Evolutionary conservation across 2,329 filamentous ascomycete genomes (phyloP).

Genomic region (Cladosporium sp.): DNA sequence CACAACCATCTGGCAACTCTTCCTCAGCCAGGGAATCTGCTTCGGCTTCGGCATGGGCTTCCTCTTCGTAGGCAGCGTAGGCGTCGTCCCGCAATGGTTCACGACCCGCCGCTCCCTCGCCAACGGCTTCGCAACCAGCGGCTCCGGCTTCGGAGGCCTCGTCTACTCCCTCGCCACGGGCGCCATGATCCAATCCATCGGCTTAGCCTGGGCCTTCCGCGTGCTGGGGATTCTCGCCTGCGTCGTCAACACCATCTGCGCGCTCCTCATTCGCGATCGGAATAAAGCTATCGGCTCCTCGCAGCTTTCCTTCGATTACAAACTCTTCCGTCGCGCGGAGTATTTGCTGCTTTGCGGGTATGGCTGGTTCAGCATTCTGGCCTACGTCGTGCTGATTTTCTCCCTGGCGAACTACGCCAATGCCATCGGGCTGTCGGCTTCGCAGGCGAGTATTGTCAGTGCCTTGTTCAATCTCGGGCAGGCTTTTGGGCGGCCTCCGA

Average conservation of each 20-base stretch:
- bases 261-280: conserved; percentile 62
- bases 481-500: conserved; percentile 63
- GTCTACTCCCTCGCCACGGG: conserved; percentile 63
- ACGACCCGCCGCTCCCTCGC: conserved; percentile 62
- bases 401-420: conserved; percentile 68
- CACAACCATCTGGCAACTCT: conserved; percentile 66
- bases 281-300: conserved; percentile 66
- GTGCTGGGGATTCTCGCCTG: conserved; percentile 60
- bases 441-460: conserved; percentile 66
- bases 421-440: conserved; percentile 60
- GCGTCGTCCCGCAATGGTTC: conserved; percentile 71
- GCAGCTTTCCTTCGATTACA: conserved; percentile 61
- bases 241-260: conserved; percentile 59
- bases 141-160: conserved; percentile 69
- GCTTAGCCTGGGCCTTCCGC: conserved; percentile 63
- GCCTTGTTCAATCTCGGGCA: conserved; percentile 66
- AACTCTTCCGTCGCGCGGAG: conserved; percentile 56
- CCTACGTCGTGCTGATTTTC: conserved; percentile 73
- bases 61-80: conserved; percentile 64
- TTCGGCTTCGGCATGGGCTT: conserved; percentile 79
- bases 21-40: conserved; percentile 67
- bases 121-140: conserved; percentile 63
- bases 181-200: conserved; percentile 61
- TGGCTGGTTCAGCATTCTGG: conserved; percentile 67
- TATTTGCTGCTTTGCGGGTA: conserved; percentile 63